A percentile compares a stretch with the other conserved stretches of the same genome.
Evolutionary conservation across 2,329 filamentous ascomycete species (phyloP).

Genomic region (Cadophora malorum): DNA sequence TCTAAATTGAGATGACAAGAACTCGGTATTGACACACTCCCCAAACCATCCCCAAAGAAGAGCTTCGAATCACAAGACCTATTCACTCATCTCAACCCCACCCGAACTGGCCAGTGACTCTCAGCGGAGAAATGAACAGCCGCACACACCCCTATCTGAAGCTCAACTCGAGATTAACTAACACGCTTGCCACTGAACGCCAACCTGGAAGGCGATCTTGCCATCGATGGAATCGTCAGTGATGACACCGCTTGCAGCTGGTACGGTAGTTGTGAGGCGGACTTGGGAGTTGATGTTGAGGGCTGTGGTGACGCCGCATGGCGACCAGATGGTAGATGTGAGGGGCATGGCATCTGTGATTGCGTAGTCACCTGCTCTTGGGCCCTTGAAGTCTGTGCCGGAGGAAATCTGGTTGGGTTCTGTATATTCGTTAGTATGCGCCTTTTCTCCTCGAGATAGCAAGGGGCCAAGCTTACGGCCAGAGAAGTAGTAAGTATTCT

Average conservation of each 20-base stretch:
- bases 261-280: slow-evolving; percentile 6
- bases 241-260: slow-evolving; percentile 11
- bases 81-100: no score
- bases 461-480: not conserved
- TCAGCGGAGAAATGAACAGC: not conserved
- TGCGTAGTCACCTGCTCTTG: slow-evolving; percentile 13
- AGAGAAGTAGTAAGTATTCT: slow-evolving; percentile 15
- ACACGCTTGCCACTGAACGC: slow-evolving; percentile 15
- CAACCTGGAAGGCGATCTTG: slow-evolving; percentile 11
- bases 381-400: slow-evolving; percentile 13
- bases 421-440: no score
- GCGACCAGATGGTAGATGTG: slow-evolving; percentile 16
- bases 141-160: not conserved
- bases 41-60: not conserved
- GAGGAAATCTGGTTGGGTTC: slow-evolving; percentile 9
- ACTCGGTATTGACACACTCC: not conserved
- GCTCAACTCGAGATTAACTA: slow-evolving; percentile 2
- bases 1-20: not conserved
- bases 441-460: no score
- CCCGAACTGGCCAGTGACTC: not conserved
- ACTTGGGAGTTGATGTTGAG: slow-evolving; percentile 14
- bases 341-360: slow-evolving; percentile 13
- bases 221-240: slow-evolving; percentile 15
- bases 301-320: not conserved
- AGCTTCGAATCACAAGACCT: not conserved